A percentile compares a stretch with the other conserved stretches of the same genome.
These are phyloP conservation scores for Bacidia rubella DNA, from an alignment of 495 filamentous ascomycete genomes.

Conservation along the genomic window DNA sequence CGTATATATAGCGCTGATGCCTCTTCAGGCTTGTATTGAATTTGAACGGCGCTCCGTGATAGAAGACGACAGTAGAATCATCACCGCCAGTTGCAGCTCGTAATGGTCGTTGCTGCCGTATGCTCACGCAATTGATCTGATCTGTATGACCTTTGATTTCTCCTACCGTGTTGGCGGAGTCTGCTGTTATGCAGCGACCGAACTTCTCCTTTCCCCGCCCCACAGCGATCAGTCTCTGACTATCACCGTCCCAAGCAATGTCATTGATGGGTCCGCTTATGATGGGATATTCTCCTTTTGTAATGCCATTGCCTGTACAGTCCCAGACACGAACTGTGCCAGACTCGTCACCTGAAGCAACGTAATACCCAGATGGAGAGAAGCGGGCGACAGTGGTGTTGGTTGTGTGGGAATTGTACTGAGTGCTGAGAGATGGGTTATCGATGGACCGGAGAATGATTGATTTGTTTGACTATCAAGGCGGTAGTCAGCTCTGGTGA, in stretches of 20 bases:
- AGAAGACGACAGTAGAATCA: constrained; percentile 78
- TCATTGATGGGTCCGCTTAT: constrained; percentile 93
- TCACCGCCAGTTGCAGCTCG: constrained; percentile 84
- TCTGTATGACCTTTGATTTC: constrained; percentile 85
- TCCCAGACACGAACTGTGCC: constrained; percentile 88
- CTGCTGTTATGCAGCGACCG: constrained; percentile 88
- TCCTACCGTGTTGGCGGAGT: constrained; percentile 89
- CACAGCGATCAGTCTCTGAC: constrained; percentile 88
- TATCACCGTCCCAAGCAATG: constrained; percentile 94
- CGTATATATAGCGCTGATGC: constrained; percentile 81
- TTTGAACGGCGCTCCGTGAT: constrained; percentile 89
- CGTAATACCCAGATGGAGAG: constrained; percentile 85
- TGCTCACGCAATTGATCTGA: constrained; percentile 78
- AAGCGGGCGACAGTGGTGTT: constrained; percentile 87
- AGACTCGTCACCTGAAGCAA: constrained; percentile 82
- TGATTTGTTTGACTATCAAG: constrained; percentile 74
- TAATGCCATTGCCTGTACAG: constrained; percentile 39
- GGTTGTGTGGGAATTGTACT: constrained; percentile 83
- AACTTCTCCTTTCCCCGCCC: constrained; percentile 88
- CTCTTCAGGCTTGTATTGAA: constrained; percentile 65
- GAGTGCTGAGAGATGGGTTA: constrained; percentile 62
- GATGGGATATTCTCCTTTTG: constrained; percentile 78
- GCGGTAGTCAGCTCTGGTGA: constrained; percentile 8
- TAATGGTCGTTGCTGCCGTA: constrained; percentile 78
- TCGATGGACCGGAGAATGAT: constrained; percentile 90